Percentiles rank a stretch among this genome's conserved stretches.
Evolutionary conservation across 371 early-diverging fungal genomes (phyloP).

Genomic region (Encephalitozoon hellem): DNA sequence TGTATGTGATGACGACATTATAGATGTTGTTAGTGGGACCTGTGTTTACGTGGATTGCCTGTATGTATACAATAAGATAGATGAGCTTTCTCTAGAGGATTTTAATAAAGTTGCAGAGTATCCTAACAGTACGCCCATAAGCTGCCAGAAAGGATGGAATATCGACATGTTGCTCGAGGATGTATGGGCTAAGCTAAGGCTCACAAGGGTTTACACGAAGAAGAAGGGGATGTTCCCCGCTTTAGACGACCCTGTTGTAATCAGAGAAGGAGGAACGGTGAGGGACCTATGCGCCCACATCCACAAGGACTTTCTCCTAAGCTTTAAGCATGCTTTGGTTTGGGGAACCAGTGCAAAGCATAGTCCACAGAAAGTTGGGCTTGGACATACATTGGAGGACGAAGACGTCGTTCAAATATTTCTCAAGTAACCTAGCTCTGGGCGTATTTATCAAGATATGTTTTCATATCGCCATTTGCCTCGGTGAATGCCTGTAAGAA

Average conservation of each 20-base stretch:
- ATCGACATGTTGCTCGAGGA: slow-evolving; percentile 49
- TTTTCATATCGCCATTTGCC: not conserved
- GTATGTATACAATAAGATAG: slow-evolving; percentile 58
- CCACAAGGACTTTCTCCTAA: slow-evolving; percentile 53
- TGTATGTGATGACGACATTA: slow-evolving; percentile 55
- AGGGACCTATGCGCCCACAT: slow-evolving; percentile 55
- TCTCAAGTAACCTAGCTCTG: slow-evolving; percentile 26
- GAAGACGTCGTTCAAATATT: slow-evolving; percentile 59
- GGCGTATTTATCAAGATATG: not conserved
- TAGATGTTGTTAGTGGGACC: slow-evolving; percentile 52
- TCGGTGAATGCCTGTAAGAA: not conserved
- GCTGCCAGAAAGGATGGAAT: slow-evolving; percentile 57
- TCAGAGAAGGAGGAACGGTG: slow-evolving; percentile 39
- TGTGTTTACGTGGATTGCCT: slow-evolving; percentile 52
- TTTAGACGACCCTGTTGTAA: slow-evolving; percentile 49
- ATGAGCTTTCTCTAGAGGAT: slow-evolving; percentile 54
- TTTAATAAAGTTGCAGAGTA: slow-evolving; percentile 33
- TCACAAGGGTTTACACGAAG: slow-evolving; percentile 56
- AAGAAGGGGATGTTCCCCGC: slow-evolving; percentile 51
- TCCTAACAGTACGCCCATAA: slow-evolving; percentile 47
- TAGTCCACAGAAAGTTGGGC: slow-evolving; percentile 57
- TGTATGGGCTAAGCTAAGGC: slow-evolving; percentile 52
- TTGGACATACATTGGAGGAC: slow-evolving; percentile 54
- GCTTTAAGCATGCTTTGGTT: slow-evolving; percentile 58
- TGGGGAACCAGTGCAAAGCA: slow-evolving; percentile 61